Evolutionary conservation across 108 stramenopile species (phyloP).

Genomic region (Conticribra weissflogii): DNA sequence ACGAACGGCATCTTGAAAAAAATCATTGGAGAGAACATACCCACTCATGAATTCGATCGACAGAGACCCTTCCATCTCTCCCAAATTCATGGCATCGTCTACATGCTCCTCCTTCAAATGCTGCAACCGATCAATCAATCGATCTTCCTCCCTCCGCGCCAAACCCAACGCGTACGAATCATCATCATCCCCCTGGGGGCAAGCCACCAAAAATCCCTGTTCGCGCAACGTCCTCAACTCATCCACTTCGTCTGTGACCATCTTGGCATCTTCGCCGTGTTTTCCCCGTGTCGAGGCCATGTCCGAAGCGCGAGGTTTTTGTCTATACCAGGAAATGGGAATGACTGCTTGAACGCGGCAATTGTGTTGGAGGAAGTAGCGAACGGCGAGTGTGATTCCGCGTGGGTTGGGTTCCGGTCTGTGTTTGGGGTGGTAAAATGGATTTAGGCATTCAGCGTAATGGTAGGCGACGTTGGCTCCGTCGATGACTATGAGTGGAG

Average conservation of each 20-base stretch:
- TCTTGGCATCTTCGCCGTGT: constrained; percentile 49
- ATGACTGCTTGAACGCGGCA: constrained; percentile 78
- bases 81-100: constrained; percentile 37
- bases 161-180: constrained; percentile 83
- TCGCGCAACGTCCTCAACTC: constrained; percentile 54
- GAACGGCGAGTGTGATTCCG: constrained; percentile 67
- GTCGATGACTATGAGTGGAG: constrained; percentile 81
- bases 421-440: constrained; percentile 24
- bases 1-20: constrained; percentile 82
- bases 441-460: constrained; percentile 65
- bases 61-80: constrained; percentile 32
- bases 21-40: constrained; percentile 77
- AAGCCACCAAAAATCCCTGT: constrained; percentile 62
- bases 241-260: constrained; percentile 61
- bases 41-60: constrained; percentile 37
- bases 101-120: constrained; percentile 5
- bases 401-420: constrained; percentile 55
- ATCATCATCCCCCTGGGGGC: constrained; percentile 85
- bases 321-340: constrained; percentile 71
- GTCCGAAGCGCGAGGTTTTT: constrained; percentile 49
- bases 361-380: constrained; percentile 62
- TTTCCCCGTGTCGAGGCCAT: constrained; percentile 5
- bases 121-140: constrained; percentile 19
- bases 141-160: constrained; percentile 67
- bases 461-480: constrained; percentile 86